Conservation (phyloP, 2,329 filamentous ascomycete genomes). For the Cytospora leucostoma region DNA sequence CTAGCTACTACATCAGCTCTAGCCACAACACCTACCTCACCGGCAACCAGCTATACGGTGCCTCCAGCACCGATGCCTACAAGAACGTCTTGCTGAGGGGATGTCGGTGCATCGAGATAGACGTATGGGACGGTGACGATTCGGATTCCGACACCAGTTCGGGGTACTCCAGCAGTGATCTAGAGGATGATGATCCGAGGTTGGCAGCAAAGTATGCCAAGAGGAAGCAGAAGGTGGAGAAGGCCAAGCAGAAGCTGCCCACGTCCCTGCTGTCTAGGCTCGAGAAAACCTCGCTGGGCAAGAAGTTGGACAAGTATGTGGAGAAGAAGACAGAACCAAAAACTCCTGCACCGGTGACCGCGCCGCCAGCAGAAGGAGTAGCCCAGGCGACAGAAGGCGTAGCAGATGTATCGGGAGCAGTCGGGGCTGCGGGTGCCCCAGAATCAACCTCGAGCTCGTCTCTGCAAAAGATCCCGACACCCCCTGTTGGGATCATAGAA, state of each 20-base stretch:
- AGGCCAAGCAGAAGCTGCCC: constrained; percentile 61
- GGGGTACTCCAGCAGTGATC: constrained; percentile 61
- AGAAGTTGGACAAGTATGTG: constrained; percentile 42
- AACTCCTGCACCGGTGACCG: not conserved
- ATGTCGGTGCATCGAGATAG: constrained; percentile 89
- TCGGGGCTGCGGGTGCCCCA: not conserved
- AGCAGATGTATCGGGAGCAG: not conserved
- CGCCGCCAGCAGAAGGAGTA: not conserved
- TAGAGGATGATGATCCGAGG: constrained; percentile 53
- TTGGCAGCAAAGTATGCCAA: constrained; percentile 52
- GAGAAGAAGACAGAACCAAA: constrained; percentile 33
- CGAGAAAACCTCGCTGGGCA: constrained; percentile 50
- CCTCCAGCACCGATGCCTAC: constrained; percentile 86
- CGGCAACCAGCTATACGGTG: constrained; percentile 83
- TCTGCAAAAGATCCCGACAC: constrained; percentile 25
- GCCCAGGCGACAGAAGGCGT: constrained; percentile 3
- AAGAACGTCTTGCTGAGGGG: constrained; percentile 80
- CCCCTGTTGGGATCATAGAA: constrained; percentile 51
- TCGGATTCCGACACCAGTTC: constrained; percentile 57
- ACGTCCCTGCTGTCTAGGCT: constrained; percentile 47
- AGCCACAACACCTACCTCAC: constrained; percentile 95
- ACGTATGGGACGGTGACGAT: constrained; percentile 89
- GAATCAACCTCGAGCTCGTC: constrained; percentile 17
- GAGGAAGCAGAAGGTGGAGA: constrained; percentile 63
- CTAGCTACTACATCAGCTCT: constrained; percentile 91